Evolutionary conservation across 192 early-diverging fungal genomes (phyloP).

Genomic region (Coemansia sp.): DNA sequence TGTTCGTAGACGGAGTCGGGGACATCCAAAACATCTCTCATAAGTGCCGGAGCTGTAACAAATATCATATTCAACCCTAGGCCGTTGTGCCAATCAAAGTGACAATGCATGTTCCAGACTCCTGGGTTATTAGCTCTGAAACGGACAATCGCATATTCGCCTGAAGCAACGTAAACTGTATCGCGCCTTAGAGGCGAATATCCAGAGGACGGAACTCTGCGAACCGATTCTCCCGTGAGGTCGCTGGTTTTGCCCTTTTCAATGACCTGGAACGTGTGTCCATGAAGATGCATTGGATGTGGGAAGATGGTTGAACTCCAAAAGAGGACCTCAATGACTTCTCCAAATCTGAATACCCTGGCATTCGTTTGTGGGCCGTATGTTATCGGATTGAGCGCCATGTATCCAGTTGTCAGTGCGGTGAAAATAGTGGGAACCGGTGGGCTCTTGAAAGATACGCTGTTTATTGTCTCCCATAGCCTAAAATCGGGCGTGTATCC

Average conservation of each 20-base stretch:
- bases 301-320: conserved; percentile 64
- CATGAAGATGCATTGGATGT: conserved; percentile 83
- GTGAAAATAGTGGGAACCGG: conserved; percentile 66
- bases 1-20: conserved; percentile 33
- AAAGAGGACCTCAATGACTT: conserved; percentile 69
- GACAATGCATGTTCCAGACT: conserved; percentile 85
- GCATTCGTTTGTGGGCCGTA: conserved; percentile 70
- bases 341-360: conserved; percentile 59
- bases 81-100: conserved; percentile 60
- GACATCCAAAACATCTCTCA: conserved; percentile 14
- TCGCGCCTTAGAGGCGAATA: conserved; percentile 52
- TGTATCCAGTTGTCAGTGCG: conserved; percentile 58
- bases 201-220: conserved; percentile 22
- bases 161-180: conserved; percentile 61
- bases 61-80: conserved; percentile 70
- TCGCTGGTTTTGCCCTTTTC: conserved; percentile 40
- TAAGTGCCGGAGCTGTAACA: conserved; percentile 25
- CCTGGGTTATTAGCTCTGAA: conserved; percentile 83
- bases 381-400: conserved; percentile 54
- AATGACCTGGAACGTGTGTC: conserved; percentile 81
- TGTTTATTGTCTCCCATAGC: conserved; percentile 75
- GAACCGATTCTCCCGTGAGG: no score
- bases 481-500: conserved; percentile 60
- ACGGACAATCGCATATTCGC: conserved; percentile 67
- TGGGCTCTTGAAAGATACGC: conserved; percentile 60